Conservation (phyloP, 2,329 filamentous ascomycete genomes). For the Alternaria gansuensis region DNA sequence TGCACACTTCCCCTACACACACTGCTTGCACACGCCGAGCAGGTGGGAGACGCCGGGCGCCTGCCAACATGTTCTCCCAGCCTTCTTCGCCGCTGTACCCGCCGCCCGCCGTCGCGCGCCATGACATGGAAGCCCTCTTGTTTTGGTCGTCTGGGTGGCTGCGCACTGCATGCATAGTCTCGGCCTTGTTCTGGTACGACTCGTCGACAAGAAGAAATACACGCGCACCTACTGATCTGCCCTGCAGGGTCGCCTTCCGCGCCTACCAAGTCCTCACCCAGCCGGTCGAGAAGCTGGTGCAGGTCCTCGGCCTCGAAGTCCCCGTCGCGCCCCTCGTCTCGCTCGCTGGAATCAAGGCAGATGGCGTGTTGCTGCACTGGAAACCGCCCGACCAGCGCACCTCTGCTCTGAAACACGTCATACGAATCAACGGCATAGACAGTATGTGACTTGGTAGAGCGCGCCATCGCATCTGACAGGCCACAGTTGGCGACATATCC, state of each 20-base stretch:
- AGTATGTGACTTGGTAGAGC: conserved; percentile 63
- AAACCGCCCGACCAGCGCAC: conserved; percentile 73
- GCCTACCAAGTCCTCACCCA: conserved; percentile 90
- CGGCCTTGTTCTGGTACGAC: conserved; percentile 49
- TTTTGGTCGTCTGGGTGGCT: conserved; percentile 50
- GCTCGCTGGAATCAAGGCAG: conserved; percentile 85
- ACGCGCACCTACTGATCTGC: conserved; percentile 4
- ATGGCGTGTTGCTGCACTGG: conserved; percentile 92
- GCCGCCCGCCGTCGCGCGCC: conserved; percentile 46
- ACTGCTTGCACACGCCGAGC: conserved; percentile 4
- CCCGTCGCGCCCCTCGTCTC: conserved; percentile 89
- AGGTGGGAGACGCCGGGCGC: conserved; percentile 23
- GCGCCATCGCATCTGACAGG: conserved; percentile 22
- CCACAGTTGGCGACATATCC: conserved; percentile 81
- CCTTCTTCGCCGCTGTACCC: conserved; percentile 45
- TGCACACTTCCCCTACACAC: conserved; percentile 14
- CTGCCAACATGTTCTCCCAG: conserved; percentile 46
- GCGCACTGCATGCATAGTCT: conserved; percentile 47
- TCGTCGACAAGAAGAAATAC: not conserved
- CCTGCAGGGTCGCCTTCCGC: conserved; percentile 77
- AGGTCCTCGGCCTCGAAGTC: conserved; percentile 91
- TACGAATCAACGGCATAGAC: conserved; percentile 92
- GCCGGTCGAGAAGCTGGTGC: conserved; percentile 88
- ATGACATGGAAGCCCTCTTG: conserved; percentile 49
- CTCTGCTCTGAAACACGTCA: conserved; percentile 83